phyloP scores from a whole-genome alignment of 1,139 yeast species.

The Geotrichum bryndzae region DNA sequence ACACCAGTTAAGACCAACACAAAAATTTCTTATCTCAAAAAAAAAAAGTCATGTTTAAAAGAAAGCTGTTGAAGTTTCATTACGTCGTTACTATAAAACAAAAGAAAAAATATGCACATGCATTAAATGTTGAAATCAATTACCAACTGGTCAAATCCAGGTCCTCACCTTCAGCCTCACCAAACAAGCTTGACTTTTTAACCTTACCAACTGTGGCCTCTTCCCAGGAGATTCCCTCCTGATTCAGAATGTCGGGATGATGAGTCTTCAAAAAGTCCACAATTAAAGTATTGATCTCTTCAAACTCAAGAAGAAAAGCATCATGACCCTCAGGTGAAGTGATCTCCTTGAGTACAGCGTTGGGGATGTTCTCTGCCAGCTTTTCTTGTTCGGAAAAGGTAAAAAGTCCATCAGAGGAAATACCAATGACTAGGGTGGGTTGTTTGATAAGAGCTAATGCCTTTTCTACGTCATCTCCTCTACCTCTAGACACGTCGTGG shows the following conservation, averaged over 20 bases:
- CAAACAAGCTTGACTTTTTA: slow-evolving; percentile 73
- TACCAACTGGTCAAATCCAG: slow-evolving; percentile 81
- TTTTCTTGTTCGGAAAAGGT: slow-evolving; percentile 87
- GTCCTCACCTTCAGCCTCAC: slow-evolving; percentile 65
- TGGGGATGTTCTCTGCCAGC: slow-evolving; percentile 68
- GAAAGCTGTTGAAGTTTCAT: slow-evolving; percentile 11
- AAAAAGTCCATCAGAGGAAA: slow-evolving; percentile 86
- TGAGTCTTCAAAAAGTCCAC: slow-evolving; percentile 54
- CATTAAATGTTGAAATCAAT: slow-evolving; percentile 6
- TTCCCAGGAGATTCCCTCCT: slow-evolving; percentile 45
- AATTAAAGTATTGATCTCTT: slow-evolving; percentile 67
- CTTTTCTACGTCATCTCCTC: slow-evolving; percentile 47
- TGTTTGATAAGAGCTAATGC: slow-evolving; percentile 55
- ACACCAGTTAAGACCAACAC: no score
- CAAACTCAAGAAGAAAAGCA: slow-evolving; percentile 87
- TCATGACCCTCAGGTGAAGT: slow-evolving; percentile 98
- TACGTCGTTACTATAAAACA: neutral
- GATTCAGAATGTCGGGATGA: slow-evolving; percentile 51
- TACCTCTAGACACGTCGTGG: slow-evolving; percentile 83
- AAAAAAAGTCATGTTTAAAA: neutral
- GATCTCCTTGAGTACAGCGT: slow-evolving; percentile 60
- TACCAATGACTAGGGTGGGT: slow-evolving; percentile 83
- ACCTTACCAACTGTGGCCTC: slow-evolving; percentile 45
- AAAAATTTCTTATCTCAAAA: neutral
- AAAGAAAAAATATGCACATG: neutral